Evolutionary conservation across 1,139 yeast species (phyloP).

Genomic region (Yamadazyma blattariae): DNA sequence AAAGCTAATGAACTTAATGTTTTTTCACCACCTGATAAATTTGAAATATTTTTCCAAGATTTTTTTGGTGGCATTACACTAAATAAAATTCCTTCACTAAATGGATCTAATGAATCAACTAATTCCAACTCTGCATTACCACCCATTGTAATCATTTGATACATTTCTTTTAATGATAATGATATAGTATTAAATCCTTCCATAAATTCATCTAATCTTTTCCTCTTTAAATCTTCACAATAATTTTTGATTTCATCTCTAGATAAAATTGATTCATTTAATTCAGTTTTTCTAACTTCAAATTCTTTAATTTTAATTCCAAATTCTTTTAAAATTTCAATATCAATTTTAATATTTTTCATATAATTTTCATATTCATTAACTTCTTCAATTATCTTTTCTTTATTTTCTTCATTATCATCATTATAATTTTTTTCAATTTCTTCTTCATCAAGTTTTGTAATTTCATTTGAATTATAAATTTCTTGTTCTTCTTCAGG

Average conservation of each 20-base stretch:
- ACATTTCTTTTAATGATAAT: conserved; percentile 90
- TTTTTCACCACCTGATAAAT: conserved; percentile 96
- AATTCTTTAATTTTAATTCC: conserved; percentile 65
- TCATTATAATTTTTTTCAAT: conserved; percentile 50
- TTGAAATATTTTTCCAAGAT: conserved; percentile 94
- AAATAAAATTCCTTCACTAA: conserved; percentile 92
- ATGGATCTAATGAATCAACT: conserved; percentile 96
- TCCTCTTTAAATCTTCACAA: conserved; percentile 70
- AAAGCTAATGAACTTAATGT: conserved; percentile 92
- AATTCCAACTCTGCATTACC: conserved; percentile 97
- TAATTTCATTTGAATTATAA: conserved; percentile 36
- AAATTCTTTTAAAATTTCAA: conserved; percentile 76
- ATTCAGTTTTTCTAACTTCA: conserved; percentile 56
- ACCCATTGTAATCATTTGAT: conserved; percentile 98
- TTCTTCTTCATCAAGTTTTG: conserved; percentile 51
- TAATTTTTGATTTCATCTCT: conserved; percentile 65
- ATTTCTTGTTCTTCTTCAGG: conserved; percentile 32
- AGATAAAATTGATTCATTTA: conserved; percentile 62
- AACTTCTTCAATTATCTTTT: conserved; percentile 47
- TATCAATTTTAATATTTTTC: conserved; percentile 61
- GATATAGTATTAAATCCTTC: conserved; percentile 87
- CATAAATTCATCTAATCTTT: conserved; percentile 87
- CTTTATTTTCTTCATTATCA: conserved; percentile 6
- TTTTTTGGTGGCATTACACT: conserved; percentile 99
- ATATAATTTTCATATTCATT: conserved; percentile 55